Percentiles rank a stretch among this genome's conserved stretches.
These are phyloP conservation scores for Melampsora larici-populina DNA, from an alignment of 1,284 basidiomycete genomes.

Conservation along the genomic window DNA sequence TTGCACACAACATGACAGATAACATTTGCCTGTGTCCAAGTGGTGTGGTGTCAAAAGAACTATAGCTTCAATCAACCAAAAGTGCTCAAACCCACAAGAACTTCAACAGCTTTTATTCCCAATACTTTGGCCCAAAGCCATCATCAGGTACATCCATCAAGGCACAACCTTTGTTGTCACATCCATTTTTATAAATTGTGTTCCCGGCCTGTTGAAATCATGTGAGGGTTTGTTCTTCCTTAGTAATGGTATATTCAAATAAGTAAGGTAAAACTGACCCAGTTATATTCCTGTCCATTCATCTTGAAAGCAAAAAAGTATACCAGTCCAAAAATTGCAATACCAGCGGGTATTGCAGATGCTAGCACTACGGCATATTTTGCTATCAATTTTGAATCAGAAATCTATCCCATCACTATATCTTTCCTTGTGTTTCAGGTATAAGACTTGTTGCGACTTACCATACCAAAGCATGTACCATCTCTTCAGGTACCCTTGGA, in stretches of 20 bases:
- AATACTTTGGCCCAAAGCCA: background rate
- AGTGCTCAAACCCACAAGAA: no score
- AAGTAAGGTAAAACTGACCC: conserved; percentile 1
- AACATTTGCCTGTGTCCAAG: no score
- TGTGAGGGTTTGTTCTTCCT: background rate
- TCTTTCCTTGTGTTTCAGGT: background rate
- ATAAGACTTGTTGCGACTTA: background rate
- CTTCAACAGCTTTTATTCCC: background rate
- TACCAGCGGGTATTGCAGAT: conserved; percentile 17
- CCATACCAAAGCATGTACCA: conserved; percentile 35
- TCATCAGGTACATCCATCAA: background rate
- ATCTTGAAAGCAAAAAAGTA: conserved; percentile 36
- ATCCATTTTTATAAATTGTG: background rate
- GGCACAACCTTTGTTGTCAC: background rate
- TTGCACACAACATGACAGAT: no score
- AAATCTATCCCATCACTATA: no score
- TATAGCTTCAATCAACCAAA: no score
- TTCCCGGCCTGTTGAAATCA: background rate
- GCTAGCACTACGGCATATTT: conserved; percentile 35
- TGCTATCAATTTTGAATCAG: background rate
- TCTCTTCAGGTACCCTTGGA: conserved; percentile 31
- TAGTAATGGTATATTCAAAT: background rate
- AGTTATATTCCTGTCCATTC: conserved; percentile 19
- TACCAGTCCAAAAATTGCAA: conserved; percentile 24
- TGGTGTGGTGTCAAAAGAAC: no score